Conservation (phyloP, 192 early-diverging fungal species). For the Coemansia furcata region DNA sequence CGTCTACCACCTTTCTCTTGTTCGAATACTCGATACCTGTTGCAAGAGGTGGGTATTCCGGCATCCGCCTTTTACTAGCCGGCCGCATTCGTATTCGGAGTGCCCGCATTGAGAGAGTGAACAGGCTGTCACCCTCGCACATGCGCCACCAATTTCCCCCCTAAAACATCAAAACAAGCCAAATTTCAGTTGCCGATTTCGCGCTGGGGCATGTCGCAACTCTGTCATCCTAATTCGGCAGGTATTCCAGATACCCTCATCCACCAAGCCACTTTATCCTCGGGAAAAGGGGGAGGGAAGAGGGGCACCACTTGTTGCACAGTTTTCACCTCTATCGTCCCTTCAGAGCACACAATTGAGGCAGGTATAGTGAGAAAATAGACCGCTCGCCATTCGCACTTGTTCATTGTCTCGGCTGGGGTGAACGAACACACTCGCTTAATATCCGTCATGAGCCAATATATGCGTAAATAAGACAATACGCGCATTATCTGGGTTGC, state of each 20-base stretch:
- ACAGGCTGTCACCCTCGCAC: background rate
- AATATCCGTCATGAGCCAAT: background rate
- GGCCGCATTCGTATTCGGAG: background rate
- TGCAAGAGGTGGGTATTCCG: background rate
- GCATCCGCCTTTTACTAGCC: background rate
- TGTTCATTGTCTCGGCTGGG: background rate
- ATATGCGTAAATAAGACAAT: background rate
- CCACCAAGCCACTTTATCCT: conserved; percentile 6
- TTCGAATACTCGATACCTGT: background rate
- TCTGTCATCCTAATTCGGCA: background rate
- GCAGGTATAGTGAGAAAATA: background rate
- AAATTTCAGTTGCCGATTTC: background rate
- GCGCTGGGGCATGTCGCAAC: conserved; percentile 4
- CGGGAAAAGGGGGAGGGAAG: background rate
- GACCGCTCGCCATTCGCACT: background rate
- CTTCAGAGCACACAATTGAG: background rate
- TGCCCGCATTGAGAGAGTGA: background rate
- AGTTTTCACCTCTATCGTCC: background rate
- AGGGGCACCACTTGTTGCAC: no score
- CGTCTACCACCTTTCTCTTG: background rate
- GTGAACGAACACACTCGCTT: background rate
- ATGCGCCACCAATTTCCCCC: conserved; percentile 2
- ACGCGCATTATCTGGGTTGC: background rate
- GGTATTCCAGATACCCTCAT: background rate
- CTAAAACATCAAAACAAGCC: conserved; percentile 4